Evolutionary conservation across 108 stramenopile genomes (phyloP), one percentile per base, ranked within the genome.

Genomic region (Ochromonas danica): DNA sequence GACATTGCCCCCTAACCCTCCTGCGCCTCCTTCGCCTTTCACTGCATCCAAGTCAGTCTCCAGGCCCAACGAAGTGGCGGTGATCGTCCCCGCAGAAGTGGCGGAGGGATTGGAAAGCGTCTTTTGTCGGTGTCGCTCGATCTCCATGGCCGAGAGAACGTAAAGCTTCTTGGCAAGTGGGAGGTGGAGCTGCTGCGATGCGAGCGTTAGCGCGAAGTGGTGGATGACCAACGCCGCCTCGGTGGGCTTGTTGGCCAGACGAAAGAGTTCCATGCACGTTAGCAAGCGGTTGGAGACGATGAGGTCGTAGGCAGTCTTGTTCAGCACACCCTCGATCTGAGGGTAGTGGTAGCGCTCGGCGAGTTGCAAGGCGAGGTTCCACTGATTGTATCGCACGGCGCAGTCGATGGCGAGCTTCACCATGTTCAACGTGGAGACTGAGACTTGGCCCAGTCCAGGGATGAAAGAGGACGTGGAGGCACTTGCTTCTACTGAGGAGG

Each of bases 131-230:
- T 84, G 72, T 28, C 87, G 80, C 67, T 90, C 89, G 61, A 90
- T 86, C 81, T 90, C 89, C 17, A 88, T 71, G 17, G 89, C 89
- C 0, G 89, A 87, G n/a, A 90, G 77, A 1, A 89, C 87, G 81
- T 88, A 83, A 39, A 90, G 71, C 75, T 88, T 88, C 85, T 90
- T 90, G 28, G 89, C 89, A 17, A 82, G 33, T 17, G 84, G 51
- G 2, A 88, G 89, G 57, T 86, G 43, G 0, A 70, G 85, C 22
- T 75, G 33, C 10, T 71, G 33, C 30, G 70, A 43, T 43, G 87
- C 88, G 36, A 81, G 85, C 14, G 84, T 81, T 42, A 85, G 87
- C 0, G 88, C 89, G 0, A 90, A 79, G 10, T 78, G 67, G 0
- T 85, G 87, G 39, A 90, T 61, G 0, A 90, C 79, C 27, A 57